Percentiles rank a stretch among this genome's conserved stretches.
Evolutionary conservation across 495 filamentous ascomycete genomes (phyloP).

Genomic region (Pyrenopolyporus hunteri): DNA sequence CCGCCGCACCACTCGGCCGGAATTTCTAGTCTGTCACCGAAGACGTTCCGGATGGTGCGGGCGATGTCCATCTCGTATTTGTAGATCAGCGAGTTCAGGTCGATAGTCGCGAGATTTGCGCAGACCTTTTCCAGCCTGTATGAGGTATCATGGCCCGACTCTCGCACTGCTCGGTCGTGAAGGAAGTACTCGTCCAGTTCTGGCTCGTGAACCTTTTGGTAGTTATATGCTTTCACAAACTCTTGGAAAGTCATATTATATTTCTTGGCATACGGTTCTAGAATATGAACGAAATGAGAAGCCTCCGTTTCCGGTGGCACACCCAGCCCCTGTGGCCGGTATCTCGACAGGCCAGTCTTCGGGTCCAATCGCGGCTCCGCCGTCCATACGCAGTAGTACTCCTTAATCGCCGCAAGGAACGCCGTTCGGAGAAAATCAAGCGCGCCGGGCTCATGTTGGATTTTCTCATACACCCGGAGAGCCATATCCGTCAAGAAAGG

Average conservation of each 20-base stretch:
- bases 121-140: conserved; percentile 89
- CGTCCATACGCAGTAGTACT: conserved; percentile 93
- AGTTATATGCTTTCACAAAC: conserved; percentile 87
- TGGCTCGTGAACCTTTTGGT: conserved; percentile 76
- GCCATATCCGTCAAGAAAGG: conserved; percentile 99
- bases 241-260: conserved; percentile 78
- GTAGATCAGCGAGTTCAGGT: conserved; percentile 91
- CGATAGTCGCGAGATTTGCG: conserved; percentile 89
- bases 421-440: conserved; percentile 77
- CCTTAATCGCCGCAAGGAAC: conserved; percentile 91
- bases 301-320: conserved; percentile 95
- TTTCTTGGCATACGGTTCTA: conserved; percentile 86
- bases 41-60: conserved; percentile 77
- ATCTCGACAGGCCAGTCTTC: conserved; percentile 82
- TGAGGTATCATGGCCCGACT: conserved; percentile 96
- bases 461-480: conserved; percentile 83
- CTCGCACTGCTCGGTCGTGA: conserved; percentile 91
- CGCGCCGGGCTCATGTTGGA: conserved; percentile 77
- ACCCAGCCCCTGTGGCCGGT: conserved; percentile 86
- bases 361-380: conserved; percentile 78
- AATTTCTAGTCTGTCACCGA: conserved; percentile 77
- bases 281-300: conserved; percentile 82
- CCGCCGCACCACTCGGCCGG: conserved; percentile 77
- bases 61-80: conserved; percentile 96
- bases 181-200: conserved; percentile 93